Evolutionary conservation across 306 rosid species (phyloP).

Genomic region (Quercus mongolica): DNA sequence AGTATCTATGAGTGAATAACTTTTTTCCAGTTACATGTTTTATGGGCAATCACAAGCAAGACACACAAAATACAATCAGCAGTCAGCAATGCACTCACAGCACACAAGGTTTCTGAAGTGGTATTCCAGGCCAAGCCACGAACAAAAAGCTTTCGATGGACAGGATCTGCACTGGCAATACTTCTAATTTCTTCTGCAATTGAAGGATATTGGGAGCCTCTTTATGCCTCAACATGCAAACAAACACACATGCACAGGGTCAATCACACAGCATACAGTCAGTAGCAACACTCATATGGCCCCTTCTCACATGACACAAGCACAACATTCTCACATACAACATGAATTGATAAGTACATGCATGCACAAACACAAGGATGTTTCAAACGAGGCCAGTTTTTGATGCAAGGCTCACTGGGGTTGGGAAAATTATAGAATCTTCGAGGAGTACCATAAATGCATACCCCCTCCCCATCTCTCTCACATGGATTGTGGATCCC

Average conservation of each 20-base stretch:
- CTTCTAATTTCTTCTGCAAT: constrained; percentile 82
- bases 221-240: constrained; percentile 87
- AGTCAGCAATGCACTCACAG: constrained; percentile 62
- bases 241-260: constrained; percentile 75
- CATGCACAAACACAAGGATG: background rate
- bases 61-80: constrained; percentile 58
- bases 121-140: constrained; percentile 86
- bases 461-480: no score
- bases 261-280: constrained; percentile 74
- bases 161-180: constrained; percentile 76
- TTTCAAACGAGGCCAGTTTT: background rate
- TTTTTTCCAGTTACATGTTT: background rate
- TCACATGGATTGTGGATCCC: no score
- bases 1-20: constrained; percentile 12
- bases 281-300: constrained; percentile 28
- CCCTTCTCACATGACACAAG: constrained; percentile 31
- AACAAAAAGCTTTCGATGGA: constrained; percentile 88
- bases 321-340: constrained; percentile 24
- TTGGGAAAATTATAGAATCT: no score
- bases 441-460: no score
- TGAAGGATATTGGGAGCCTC: constrained; percentile 83
- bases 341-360: constrained; percentile 11
- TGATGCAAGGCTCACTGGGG: background rate
- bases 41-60: constrained; percentile 44
- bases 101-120: constrained; percentile 76